phyloP scores from a whole-genome alignment of 495 filamentous ascomycete species.

The Parathielavia appendiculata region DNA sequence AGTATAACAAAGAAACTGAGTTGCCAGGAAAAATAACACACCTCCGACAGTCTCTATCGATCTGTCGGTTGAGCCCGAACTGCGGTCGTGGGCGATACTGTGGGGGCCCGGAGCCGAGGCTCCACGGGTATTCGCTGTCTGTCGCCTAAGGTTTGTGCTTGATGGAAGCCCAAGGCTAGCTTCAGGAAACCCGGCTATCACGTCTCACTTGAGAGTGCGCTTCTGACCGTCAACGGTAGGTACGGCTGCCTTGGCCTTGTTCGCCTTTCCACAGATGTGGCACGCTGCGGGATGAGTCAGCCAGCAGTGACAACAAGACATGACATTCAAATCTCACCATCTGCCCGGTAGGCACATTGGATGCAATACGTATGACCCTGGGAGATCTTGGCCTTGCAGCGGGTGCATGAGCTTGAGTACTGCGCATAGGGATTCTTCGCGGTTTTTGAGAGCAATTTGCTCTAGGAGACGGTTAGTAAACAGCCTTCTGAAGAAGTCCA shows the following conservation, averaged over 20 bases:
- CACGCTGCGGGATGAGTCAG: constrained; percentile 47
- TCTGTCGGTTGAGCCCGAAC: not conserved
- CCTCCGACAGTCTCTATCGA: not conserved
- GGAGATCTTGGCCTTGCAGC: constrained; percentile 62
- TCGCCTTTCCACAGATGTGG: constrained; percentile 60
- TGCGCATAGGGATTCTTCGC: constrained; percentile 67
- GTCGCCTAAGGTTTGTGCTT: not conserved
- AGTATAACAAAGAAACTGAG: not conserved
- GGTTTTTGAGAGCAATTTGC: constrained; percentile 61
- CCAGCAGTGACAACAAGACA: not conserved
- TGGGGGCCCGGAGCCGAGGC: not conserved
- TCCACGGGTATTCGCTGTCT: not conserved
- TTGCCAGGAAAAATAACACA: constrained; percentile 1
- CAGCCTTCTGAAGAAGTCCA: not conserved
- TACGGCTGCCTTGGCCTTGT: constrained; percentile 45
- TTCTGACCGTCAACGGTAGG: constrained; percentile 59
- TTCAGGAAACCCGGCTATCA: not conserved
- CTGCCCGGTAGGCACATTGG: constrained; percentile 60
- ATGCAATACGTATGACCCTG: constrained; percentile 60
- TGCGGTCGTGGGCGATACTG: not conserved
- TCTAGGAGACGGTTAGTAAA: constrained; percentile 45
- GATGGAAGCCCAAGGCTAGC: not conserved
- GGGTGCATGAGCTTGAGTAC: constrained; percentile 55
- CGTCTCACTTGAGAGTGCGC: constrained; percentile 56
- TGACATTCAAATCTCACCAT: constrained; percentile 42